Conservation (phyloP, 208 protist genomes). For the Acanthamoeba healyi region DNA sequence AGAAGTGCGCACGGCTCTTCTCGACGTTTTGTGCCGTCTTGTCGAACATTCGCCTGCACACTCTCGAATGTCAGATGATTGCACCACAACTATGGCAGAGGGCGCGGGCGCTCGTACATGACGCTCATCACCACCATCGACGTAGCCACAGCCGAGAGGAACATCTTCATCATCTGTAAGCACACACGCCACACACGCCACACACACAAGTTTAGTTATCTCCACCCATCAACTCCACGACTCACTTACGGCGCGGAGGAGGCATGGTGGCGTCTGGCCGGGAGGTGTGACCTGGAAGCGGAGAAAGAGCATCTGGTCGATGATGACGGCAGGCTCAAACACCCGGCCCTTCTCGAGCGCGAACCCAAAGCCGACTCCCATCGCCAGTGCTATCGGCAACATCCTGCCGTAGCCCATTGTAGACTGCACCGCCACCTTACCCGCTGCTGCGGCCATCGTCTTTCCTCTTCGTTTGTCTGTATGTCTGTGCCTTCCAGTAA, state of each 20-base stretch:
- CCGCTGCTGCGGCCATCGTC: background rate
- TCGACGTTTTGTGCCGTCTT: background rate
- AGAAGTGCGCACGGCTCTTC: slow-evolving; percentile 3
- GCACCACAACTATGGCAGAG: background rate
- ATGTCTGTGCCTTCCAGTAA: too few species aligned
- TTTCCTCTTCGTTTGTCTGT: too few species aligned
- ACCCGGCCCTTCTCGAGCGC: slow-evolving; percentile 61
- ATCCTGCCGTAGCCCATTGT: background rate
- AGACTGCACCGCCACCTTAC: background rate
- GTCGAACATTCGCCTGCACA: background rate
- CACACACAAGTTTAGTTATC: background rate
- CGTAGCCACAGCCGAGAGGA: slow-evolving; percentile 16
- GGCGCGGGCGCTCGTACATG: background rate
- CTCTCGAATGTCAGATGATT: background rate
- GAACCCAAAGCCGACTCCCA: slow-evolving; percentile 21
- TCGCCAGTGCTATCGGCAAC: background rate
- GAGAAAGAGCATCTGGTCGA: slow-evolving; percentile 49
- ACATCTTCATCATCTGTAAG: slow-evolving; percentile 71
- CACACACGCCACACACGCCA: too few species aligned
- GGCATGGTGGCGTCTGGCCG: background rate
- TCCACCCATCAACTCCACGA: background rate
- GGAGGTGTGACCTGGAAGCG: slow-evolving; percentile 53
- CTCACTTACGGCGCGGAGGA: too few species aligned
- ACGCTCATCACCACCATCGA: slow-evolving; percentile 24
- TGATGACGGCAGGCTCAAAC: slow-evolving; percentile 27